Evolutionary conservation across 225 moss, liverwort and hornwort species (phyloP).

Genomic region (Physcomitrellopsis africana): DNA sequence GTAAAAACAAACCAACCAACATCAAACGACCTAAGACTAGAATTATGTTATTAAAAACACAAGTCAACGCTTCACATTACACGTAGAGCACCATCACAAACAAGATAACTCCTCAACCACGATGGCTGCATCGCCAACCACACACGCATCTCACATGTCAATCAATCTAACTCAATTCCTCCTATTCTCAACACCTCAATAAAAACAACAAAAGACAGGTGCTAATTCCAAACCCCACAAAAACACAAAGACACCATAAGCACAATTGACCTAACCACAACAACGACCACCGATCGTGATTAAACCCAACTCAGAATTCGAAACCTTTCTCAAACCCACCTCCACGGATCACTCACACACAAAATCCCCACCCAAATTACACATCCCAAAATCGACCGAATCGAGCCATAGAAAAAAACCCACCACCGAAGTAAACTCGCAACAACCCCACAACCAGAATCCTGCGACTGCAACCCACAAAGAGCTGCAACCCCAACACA

Average conservation of each 20-base stretch:
- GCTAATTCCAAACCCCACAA: background rate
- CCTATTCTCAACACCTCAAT: background rate
- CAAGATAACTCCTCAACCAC: background rate
- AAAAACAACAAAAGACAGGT: background rate
- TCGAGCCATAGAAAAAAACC: background rate
- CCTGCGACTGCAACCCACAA: too few species aligned
- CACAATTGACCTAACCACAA: background rate
- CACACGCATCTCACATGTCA: background rate
- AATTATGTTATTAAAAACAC: background rate
- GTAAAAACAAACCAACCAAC: slow-evolving; percentile 15
- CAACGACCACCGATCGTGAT: background rate
- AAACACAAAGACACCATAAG: background rate
- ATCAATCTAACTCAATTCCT: background rate
- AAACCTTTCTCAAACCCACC: background rate
- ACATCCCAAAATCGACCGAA: background rate
- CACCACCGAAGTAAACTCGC: background rate
- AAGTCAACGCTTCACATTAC: background rate
- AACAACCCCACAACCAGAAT: background rate
- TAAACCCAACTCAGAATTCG: background rate
- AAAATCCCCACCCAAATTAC: background rate
- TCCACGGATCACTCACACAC: background rate
- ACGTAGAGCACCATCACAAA: background rate
- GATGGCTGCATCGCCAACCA: background rate
- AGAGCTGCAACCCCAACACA: background rate
- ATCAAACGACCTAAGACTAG: background rate